Percentiles rank a stretch among this genome's conserved stretches.
phyloP scores from a whole-genome alignment of 164 flowering plant genomes.

The Aristolochia contorta region DNA sequence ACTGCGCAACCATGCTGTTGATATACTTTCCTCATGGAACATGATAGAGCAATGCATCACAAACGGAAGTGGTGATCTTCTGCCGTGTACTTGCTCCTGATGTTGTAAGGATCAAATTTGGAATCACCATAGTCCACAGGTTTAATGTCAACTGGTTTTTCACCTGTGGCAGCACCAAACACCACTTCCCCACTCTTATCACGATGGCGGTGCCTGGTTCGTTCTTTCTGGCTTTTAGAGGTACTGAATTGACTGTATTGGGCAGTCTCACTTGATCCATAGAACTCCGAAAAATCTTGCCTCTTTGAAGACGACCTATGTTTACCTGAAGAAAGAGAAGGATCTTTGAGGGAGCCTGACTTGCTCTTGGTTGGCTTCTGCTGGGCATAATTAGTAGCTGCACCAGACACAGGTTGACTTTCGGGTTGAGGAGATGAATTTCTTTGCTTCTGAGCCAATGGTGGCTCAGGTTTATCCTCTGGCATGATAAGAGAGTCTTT shows the following conservation, averaged over 20 bases:
- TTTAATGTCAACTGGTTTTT: slow-evolving; percentile 56
- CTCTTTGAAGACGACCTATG: slow-evolving; percentile 61
- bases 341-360: slow-evolving; percentile 50
- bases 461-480: slow-evolving; percentile 52
- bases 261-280: slow-evolving; percentile 54
- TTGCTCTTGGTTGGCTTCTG: slow-evolving; percentile 52
- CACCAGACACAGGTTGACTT: slow-evolving; percentile 12
- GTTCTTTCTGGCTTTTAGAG: slow-evolving; percentile 67
- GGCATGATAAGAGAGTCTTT: slow-evolving; percentile 74
- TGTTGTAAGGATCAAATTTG: slow-evolving; percentile 56
- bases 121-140: slow-evolving; percentile 43
- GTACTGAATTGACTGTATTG: slow-evolving; percentile 22
- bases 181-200: slow-evolving; percentile 41
- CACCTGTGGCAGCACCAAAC: slow-evolving; percentile 28
- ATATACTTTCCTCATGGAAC: not conserved
- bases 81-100: slow-evolving; percentile 52
- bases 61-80: slow-evolving; percentile 31
- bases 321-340: slow-evolving; percentile 47
- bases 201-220: slow-evolving; percentile 60
- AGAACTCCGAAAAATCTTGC: slow-evolving; percentile 63
- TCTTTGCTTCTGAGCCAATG: slow-evolving; percentile 41
- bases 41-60: slow-evolving; percentile 11
- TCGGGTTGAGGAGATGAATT: slow-evolving; percentile 19
- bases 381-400: slow-evolving; percentile 33
- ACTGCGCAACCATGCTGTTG: too few relatives aligned